Evolutionary conservation across 805 yeast species (phyloP).

Genomic region (Lipomyces anomalus): DNA sequence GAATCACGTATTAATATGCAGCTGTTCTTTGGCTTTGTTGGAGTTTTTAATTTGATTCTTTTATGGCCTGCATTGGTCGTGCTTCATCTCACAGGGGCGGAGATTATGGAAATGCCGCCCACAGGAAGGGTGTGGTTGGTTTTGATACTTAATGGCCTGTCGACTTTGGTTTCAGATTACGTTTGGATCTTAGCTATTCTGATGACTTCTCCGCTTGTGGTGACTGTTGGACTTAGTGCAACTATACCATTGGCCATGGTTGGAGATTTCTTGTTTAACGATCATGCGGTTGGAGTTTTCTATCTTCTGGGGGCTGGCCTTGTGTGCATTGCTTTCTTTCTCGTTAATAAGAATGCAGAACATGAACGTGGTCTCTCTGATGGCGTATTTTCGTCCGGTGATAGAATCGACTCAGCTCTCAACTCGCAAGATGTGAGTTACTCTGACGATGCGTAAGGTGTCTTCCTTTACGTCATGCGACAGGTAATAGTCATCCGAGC

Average conservation of each 20-base stretch:
- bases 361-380: too few relatives aligned
- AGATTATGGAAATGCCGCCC: slow-evolving; percentile 66
- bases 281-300: slow-evolving; percentile 50
- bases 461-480: too few relatives aligned
- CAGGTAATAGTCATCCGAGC: too few relatives aligned
- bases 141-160: slow-evolving; percentile 58
- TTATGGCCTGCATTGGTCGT: slow-evolving; percentile 78
- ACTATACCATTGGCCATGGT: slow-evolving; percentile 93
- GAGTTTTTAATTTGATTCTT: slow-evolving; percentile 65
- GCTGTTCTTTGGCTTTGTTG: slow-evolving; percentile 91
- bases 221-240: slow-evolving; percentile 87
- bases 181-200: slow-evolving; percentile 96
- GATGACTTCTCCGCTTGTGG: slow-evolving; percentile 88
- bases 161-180: slow-evolving; percentile 82
- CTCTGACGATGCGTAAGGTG: too few relatives aligned
- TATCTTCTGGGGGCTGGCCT: slow-evolving; percentile 76
- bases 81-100: slow-evolving; percentile 59
- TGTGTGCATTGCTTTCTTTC: slow-evolving; percentile 76
- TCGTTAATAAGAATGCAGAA: slow-evolving; percentile 74
- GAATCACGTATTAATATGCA: slow-evolving; percentile 78
- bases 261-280: slow-evolving; percentile 75
- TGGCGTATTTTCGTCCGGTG: too few relatives aligned
- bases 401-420: too few relatives aligned
- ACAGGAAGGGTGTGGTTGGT: slow-evolving; percentile 46
- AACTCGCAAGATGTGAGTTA: too few relatives aligned